These are phyloP conservation scores for Penicillium flavigenum DNA, from an alignment of 495 filamentous ascomycete species.

Conservation along the genomic window DNA sequence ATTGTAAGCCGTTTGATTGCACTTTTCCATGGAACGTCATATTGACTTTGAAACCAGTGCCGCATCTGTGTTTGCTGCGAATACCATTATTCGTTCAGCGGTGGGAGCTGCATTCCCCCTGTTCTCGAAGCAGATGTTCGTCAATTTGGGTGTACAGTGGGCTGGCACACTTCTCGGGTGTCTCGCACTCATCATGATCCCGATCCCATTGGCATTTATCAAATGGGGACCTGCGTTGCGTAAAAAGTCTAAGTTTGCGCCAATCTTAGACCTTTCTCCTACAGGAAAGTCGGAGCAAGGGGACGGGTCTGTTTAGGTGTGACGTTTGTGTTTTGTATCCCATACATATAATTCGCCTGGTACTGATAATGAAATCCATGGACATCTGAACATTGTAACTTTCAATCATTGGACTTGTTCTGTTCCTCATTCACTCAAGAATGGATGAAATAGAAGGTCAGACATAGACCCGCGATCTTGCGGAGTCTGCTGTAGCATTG, in stretches of 20 bases:
- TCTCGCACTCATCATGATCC: slow-evolving; percentile 66
- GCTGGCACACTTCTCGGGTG: slow-evolving; percentile 75
- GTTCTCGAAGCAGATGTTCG: slow-evolving; percentile 78
- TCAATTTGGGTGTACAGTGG: slow-evolving; percentile 74
- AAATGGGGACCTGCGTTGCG: slow-evolving; percentile 36
- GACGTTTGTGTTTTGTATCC: background rate
- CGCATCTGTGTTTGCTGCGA: slow-evolving; percentile 89
- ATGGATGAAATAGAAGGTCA: background rate
- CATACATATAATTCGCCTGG: background rate
- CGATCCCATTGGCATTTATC: slow-evolving; percentile 59
- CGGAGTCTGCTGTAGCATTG: too few relatives aligned
- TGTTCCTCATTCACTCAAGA: background rate
- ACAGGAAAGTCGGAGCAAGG: slow-evolving; percentile 2
- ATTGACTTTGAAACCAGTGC: slow-evolving; percentile 46
- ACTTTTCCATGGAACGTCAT: background rate
- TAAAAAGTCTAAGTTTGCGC: slow-evolving; percentile 40
- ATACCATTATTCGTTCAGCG: slow-evolving; percentile 80
- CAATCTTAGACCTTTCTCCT: background rate
- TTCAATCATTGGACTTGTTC: background rate
- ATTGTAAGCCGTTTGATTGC: slow-evolving; percentile 55
- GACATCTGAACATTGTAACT: background rate
- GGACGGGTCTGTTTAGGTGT: slow-evolving; percentile 12
- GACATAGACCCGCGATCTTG: too few relatives aligned
- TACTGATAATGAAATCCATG: background rate
- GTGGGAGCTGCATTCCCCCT: slow-evolving; percentile 79